Percentiles rank a stretch among this genome's conserved stretches.
phyloP scores from a whole-genome alignment of 768 basidiomycete species.

The Mycena galericulata region DNA sequence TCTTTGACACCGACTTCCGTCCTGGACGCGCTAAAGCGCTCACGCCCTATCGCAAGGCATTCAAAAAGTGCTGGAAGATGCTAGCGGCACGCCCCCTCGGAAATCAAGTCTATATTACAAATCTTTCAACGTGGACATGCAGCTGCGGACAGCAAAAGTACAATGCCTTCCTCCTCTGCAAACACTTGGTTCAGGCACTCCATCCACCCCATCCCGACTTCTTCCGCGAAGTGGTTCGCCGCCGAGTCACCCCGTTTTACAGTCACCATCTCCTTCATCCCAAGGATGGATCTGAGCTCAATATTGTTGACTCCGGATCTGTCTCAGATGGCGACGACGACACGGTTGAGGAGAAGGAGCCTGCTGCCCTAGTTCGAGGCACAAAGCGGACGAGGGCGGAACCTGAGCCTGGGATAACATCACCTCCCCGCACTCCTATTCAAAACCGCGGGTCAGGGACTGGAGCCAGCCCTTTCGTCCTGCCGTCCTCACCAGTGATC shows the following conservation, averaged over 20 bases:
- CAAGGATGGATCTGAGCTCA: not conserved
- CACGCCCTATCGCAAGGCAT: constrained; percentile 38
- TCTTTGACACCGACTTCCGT: constrained; percentile 32
- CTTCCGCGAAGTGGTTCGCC: constrained; percentile 35
- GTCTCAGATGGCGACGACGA: not conserved
- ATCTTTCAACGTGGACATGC: constrained; percentile 42
- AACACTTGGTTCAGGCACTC: constrained; percentile 48
- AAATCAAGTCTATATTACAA: constrained; percentile 30
- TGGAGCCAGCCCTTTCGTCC: not conserved
- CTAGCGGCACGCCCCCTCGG: constrained; percentile 22
- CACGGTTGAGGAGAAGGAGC: not conserved
- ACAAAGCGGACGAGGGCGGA: not conserved
- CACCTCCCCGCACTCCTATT: not conserved
- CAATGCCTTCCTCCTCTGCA: constrained; percentile 44
- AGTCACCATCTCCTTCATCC: constrained; percentile 29
- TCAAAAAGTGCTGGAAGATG: constrained; percentile 42
- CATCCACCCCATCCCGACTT: constrained; percentile 30
- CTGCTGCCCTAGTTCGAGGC: not conserved
- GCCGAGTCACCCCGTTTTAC: constrained; percentile 40
- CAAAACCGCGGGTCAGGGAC: no score
- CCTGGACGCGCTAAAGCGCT: constrained; percentile 40
- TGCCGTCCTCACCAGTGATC: not conserved
- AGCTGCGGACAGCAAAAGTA: constrained; percentile 48
- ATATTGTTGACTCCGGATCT: not conserved
- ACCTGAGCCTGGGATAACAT: not conserved